Conservation (phyloP, 345 rosid genomes). For the Populus tremula region DNA sequence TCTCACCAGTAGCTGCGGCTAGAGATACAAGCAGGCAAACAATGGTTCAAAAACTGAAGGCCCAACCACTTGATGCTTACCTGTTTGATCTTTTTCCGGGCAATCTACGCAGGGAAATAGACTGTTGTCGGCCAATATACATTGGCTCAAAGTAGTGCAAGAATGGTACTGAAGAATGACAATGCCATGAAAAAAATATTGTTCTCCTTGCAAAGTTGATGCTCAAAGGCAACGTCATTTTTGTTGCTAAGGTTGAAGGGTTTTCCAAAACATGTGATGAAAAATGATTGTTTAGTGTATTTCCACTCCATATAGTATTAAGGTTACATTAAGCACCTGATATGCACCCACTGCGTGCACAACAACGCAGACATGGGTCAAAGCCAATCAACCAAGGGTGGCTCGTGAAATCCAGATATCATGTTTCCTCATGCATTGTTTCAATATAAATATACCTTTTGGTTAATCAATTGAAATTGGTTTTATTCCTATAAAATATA, state of each 20-base stretch:
- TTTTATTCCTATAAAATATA: too few relatives aligned
- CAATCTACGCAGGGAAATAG: conserved; percentile 27
- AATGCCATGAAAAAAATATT: neutral
- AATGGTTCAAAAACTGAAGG: conserved; percentile 10
- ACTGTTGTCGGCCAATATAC: conserved; percentile 20
- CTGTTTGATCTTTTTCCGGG: conserved; percentile 7
- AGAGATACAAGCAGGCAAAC: conserved; percentile 11
- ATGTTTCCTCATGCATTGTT: conserved; percentile 11
- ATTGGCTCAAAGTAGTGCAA: conserved; percentile 26
- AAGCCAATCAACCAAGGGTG: conserved; percentile 12
- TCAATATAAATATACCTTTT: neutral
- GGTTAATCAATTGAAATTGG: neutral
- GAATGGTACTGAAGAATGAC: conserved; percentile 29
- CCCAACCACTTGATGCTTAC: conserved; percentile 9
- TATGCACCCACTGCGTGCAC: neutral
- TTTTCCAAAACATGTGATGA: too few relatives aligned
- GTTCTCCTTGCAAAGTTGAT: too few relatives aligned
- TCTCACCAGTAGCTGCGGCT: conserved; percentile 16
- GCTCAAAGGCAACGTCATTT: too few relatives aligned
- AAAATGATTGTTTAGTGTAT: too few relatives aligned
- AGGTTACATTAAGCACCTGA: neutral
- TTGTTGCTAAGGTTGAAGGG: too few relatives aligned
- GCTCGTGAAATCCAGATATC: conserved; percentile 11
- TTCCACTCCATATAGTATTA: neutral
- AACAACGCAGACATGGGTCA: conserved; percentile 1